Percentiles rank a stretch among this genome's conserved stretches.
phyloP scores from a whole-genome alignment of 805 yeast species.

The Yueomyces sp. region DNA sequence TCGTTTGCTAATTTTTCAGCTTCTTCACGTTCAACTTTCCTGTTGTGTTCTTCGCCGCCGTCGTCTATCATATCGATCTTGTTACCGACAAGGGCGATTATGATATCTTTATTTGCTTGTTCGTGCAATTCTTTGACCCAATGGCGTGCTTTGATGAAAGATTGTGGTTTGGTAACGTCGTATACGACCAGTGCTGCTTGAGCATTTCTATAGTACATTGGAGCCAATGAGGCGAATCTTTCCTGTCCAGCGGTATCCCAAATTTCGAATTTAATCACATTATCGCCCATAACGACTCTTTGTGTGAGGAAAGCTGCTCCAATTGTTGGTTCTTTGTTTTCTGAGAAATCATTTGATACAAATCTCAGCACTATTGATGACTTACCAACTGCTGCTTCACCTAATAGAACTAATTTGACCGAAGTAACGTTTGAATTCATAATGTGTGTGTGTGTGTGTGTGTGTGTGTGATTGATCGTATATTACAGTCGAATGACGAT shows the following conservation, averaged over 20 bases:
- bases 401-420: conserved; percentile 81
- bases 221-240: conserved; percentile 89
- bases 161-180: conserved; percentile 89
- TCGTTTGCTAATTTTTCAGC: conserved; percentile 46
- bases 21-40: conserved; percentile 35
- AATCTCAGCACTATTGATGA: conserved; percentile 85
- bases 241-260: conserved; percentile 99
- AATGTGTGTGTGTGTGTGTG: too few species aligned
- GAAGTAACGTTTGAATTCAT: conserved; percentile 23
- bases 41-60: conserved; percentile 12
- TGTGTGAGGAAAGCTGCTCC: conserved; percentile 97
- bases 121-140: conserved; percentile 96
- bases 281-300: conserved; percentile 73
- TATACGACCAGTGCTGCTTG: conserved; percentile 94
- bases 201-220: conserved; percentile 95
- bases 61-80: conserved; percentile 66
- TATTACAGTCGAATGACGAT: too few species aligned
- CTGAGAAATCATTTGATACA: conserved; percentile 91
- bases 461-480: too few species aligned
- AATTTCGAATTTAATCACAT: conserved; percentile 81
- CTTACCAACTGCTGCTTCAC: conserved; percentile 98
- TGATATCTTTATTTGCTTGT: conserved; percentile 84
- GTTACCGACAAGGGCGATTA: conserved; percentile 90
- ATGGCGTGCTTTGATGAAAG: conserved; percentile 91
- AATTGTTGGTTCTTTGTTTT: conserved; percentile 93